Percentiles rank a stretch among this genome's conserved stretches.
These are phyloP conservation scores for Durotheca rogersii DNA, from an alignment of 495 filamentous ascomycete genomes.

Conservation along the genomic window DNA sequence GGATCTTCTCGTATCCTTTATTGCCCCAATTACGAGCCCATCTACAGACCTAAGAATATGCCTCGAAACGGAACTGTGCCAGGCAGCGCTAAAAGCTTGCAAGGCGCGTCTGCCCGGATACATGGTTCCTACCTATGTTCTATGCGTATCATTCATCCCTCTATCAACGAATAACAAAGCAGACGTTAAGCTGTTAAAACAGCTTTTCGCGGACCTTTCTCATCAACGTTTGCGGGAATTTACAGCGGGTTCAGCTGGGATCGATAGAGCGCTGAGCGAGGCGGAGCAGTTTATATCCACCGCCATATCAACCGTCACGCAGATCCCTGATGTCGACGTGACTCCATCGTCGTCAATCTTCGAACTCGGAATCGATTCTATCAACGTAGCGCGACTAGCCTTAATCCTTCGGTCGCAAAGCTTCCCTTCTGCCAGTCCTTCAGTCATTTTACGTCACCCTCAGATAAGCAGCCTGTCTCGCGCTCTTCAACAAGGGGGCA, in stretches of 20 bases:
- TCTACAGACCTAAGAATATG: constrained; percentile 33
- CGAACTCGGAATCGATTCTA: constrained; percentile 80
- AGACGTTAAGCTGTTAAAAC: constrained; percentile 61
- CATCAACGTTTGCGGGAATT: constrained; percentile 58
- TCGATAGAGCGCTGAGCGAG: constrained; percentile 37
- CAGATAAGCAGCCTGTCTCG: constrained; percentile 50
- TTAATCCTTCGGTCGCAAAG: constrained; percentile 54
- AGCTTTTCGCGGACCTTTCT: constrained; percentile 58
- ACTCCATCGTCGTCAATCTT: constrained; percentile 65
- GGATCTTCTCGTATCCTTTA: constrained; percentile 69
- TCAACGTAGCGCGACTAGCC: constrained; percentile 68
- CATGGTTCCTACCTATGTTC: constrained; percentile 75
- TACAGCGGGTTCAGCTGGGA: constrained; percentile 25
- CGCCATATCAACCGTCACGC: constrained; percentile 53
- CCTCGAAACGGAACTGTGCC: constrained; percentile 29
- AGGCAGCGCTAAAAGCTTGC: constrained; percentile 53
- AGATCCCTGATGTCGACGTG: constrained; percentile 46
- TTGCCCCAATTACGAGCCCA: constrained; percentile 40
- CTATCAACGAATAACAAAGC: constrained; percentile 75
- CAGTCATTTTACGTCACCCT: constrained; percentile 65
- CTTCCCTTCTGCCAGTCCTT: constrained; percentile 57
- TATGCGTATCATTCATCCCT: constrained; percentile 63
- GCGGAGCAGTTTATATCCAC: constrained; percentile 50
- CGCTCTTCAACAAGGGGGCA: constrained; percentile 35
- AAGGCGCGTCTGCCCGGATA: constrained; percentile 63